Evolutionary conservation across 495 filamentous ascomycete genomes (phyloP).

Genomic region (Xylaria grammica): DNA sequence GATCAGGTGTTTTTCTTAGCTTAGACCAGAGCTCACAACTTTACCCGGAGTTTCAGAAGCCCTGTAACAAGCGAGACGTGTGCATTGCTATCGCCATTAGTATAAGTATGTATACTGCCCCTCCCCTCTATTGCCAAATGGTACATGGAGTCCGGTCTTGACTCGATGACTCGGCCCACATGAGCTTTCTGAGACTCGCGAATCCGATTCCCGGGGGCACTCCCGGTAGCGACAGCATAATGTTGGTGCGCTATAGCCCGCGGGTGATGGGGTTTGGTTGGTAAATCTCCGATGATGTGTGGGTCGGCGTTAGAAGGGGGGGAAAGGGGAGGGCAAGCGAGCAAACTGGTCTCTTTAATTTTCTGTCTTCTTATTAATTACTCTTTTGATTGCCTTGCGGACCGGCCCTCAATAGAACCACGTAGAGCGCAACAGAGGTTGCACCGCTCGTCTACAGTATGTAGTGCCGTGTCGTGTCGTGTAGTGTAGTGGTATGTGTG

Average conservation of each 20-base stretch:
- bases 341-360: constrained; percentile 1
- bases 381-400: not conserved
- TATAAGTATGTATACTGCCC: no score
- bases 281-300: constrained; percentile 16
- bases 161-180: not conserved
- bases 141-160: not conserved
- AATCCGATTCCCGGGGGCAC: not conserved
- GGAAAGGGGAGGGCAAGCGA: constrained; percentile 2
- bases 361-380: not conserved
- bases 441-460: no score
- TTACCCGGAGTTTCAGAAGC: constrained; percentile 21
- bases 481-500: not conserved
- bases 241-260: not conserved
- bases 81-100: no score
- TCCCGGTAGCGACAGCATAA: constrained; percentile 11
- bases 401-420: no score
- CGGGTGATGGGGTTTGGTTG: not conserved
- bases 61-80: not conserved
- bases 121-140: no score
- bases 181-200: not conserved
- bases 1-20: constrained; percentile 15
- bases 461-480: no score
- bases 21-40: not conserved
- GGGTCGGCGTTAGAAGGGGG: not conserved
- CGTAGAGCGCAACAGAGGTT: no score